phyloP scores from a whole-genome alignment of 2,329 filamentous ascomycete species.

The Penicillium palitans region DNA sequence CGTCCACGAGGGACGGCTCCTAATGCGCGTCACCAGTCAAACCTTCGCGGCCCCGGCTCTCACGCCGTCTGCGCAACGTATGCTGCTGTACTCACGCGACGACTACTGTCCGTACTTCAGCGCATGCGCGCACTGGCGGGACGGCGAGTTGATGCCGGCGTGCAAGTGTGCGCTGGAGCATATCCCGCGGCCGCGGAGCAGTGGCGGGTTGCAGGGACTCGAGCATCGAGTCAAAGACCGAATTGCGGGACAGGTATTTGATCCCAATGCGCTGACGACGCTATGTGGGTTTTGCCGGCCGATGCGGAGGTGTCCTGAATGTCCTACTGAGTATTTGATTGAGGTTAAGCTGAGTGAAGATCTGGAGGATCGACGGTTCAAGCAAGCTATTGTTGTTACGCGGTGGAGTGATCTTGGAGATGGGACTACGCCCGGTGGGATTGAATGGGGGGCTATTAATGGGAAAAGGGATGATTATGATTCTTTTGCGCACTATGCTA shows the following conservation, averaged over 20 bases:
- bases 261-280: constrained; percentile 47
- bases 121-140: constrained; percentile 62
- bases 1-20: constrained; percentile 54
- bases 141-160: constrained; percentile 60
- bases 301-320: constrained; percentile 62
- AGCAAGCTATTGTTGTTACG: constrained; percentile 61
- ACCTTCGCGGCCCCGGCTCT: constrained; percentile 55
- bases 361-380: constrained; percentile 50
- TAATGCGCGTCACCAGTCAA: constrained; percentile 60
- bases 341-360: constrained; percentile 63
- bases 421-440: constrained; percentile 49
- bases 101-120: constrained; percentile 65
- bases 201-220: constrained; percentile 43
- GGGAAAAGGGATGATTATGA: constrained; percentile 51
- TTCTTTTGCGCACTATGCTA: constrained; percentile 55
- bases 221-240: constrained; percentile 46
- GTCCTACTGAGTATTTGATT: constrained; percentile 62
- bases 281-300: constrained; percentile 59
- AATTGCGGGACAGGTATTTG: constrained; percentile 25
- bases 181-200: constrained; percentile 49
- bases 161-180: constrained; percentile 63
- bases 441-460: constrained; percentile 59
- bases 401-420: constrained; percentile 63
- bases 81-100: constrained; percentile 60
- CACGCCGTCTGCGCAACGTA: constrained; percentile 53